Base-by-base conservation (phyloP, 225 moss, liverwort and hornwort genomes). In the Bryoerythrophyllum caledonicum region DNA sequence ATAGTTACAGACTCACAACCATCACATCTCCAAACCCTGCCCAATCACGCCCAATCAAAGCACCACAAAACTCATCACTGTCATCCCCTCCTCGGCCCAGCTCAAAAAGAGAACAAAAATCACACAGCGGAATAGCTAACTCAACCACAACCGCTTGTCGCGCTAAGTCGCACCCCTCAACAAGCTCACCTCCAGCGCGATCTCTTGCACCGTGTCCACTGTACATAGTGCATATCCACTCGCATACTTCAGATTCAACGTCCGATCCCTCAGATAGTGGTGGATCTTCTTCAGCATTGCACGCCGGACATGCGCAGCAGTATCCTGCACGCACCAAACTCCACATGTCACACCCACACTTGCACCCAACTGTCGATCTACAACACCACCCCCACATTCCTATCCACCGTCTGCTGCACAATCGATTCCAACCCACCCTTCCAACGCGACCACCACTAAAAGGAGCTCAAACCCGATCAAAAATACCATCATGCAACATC, bases 221-320 rank as follows among this genome's bases (percentile, higher is more conserved):
- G 93, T 85, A 76, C 89, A 82, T 24, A 95, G 88, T 27, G 93
- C 97, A 64, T 93, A 99, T 20, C 86, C 97, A 84, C 87, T 83
- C n/a, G 93, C 93, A 68, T 95, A 99, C 72, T 99, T 99, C 55
- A 89, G 78, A 75, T 85, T 89, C 67, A 99, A 81, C 16, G 90
- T 79, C 52, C 97, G 87, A 69, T 99, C 97, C 78, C 84, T 93
- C 16, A 89, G 74, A 73, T 88, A 93, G 69, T 90, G 84, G 53
- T 94, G 95, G 17, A 95, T 90, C 78, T 95, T 99, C 32, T 46
- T 75, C 51, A 99, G 62, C 54, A 99, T 85, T 60, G 82, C 68
- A 37, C 87, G 89, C 32, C 93, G 91, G 25, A 99, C 93, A 74
- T 97, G 85, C 67, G 84, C 70, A 40, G 82, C 88, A 72, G 80